These are phyloP conservation scores for Lepidium sativum DNA, from an alignment of 345 rosid species.

Conservation along the genomic window DNA sequence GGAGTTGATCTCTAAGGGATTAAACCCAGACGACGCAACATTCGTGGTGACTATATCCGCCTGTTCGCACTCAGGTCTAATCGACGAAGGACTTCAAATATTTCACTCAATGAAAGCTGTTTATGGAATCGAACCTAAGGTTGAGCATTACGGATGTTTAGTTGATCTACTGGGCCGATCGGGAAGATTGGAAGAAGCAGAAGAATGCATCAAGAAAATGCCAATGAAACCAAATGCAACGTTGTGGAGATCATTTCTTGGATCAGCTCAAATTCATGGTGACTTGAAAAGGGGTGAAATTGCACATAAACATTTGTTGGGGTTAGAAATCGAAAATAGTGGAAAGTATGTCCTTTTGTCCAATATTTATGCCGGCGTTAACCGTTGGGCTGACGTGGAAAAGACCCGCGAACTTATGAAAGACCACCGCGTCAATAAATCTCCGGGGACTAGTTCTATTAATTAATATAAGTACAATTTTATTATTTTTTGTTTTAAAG, in stretches of 20 bases:
- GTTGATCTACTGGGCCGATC: slow-evolving; percentile 63
- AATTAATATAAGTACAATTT: neutral
- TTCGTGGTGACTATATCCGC: slow-evolving; percentile 47
- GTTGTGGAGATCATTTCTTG: slow-evolving; percentile 61
- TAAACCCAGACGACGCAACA: slow-evolving; percentile 45
- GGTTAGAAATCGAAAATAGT: slow-evolving; percentile 44
- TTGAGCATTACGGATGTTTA: slow-evolving; percentile 60
- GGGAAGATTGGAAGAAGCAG: slow-evolving; percentile 45
- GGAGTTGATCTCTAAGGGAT: slow-evolving; percentile 29
- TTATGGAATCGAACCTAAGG: slow-evolving; percentile 39
- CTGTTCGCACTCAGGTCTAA: slow-evolving; percentile 58
- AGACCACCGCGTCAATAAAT: slow-evolving; percentile 36
- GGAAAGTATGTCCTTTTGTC: slow-evolving; percentile 62
- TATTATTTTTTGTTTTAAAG: no score
- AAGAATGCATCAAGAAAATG: slow-evolving; percentile 41
- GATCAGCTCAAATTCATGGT: slow-evolving; percentile 52
- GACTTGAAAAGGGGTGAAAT: slow-evolving; percentile 40
- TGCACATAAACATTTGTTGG: slow-evolving; percentile 40
- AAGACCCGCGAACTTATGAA: slow-evolving; percentile 57
- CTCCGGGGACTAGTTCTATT: slow-evolving; percentile 40
- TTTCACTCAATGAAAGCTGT: slow-evolving; percentile 41
- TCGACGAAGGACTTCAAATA: slow-evolving; percentile 37
- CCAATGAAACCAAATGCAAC: slow-evolving; percentile 55
- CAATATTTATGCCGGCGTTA: slow-evolving; percentile 46
- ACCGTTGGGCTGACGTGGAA: slow-evolving; percentile 53